Evolutionary conservation across 768 basidiomycete species (phyloP).

Genomic region (Grammothele lineata): DNA sequence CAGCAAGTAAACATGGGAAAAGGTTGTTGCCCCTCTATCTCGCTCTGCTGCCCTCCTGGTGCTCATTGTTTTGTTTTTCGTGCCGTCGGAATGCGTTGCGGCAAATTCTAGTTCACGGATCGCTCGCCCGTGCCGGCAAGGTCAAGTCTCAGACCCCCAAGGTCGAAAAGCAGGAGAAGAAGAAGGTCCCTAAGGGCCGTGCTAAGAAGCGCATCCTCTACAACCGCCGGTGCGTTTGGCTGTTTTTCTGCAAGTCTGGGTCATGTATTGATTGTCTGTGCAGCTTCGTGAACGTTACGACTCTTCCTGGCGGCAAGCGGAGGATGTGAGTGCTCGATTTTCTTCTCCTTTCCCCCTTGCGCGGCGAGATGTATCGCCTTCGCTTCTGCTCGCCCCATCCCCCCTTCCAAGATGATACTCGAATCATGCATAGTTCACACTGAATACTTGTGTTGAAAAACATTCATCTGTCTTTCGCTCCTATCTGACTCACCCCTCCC

Average conservation of each 20-base stretch:
- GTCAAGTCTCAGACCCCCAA: slow-evolving; percentile 98
- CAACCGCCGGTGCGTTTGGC: slow-evolving; percentile 83
- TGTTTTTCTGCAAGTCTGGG: background rate
- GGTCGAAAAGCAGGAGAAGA: slow-evolving; percentile 98
- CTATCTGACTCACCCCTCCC: slow-evolving; percentile 74
- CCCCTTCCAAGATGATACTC: slow-evolving; percentile 49
- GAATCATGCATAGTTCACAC: slow-evolving; percentile 93
- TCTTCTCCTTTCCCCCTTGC: slow-evolving; percentile 5
- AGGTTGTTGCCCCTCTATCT: slow-evolving; percentile 33
- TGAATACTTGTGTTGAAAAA: slow-evolving; percentile 84
- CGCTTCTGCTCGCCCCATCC: too few species aligned
- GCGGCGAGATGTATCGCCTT: too few species aligned
- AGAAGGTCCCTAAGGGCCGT: slow-evolving; percentile 95
- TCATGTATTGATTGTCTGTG: slow-evolving; percentile 6
- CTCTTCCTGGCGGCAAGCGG: slow-evolving; percentile 88
- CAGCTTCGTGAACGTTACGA: slow-evolving; percentile 93
- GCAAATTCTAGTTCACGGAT: slow-evolving; percentile 79
- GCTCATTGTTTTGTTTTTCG: slow-evolving; percentile 4
- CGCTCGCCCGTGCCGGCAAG: slow-evolving; percentile 99
- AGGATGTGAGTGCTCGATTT: slow-evolving; percentile 73
- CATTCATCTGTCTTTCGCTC: slow-evolving; percentile 98
- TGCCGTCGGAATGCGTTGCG: background rate
- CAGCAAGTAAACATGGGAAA: slow-evolving; percentile 74
- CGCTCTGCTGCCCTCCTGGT: slow-evolving; percentile 1
- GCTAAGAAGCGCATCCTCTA: slow-evolving; percentile 95